phyloP scores from a whole-genome alignment of 2,329 filamentous ascomycete genomes.

The Beauveria sp. region DNA sequence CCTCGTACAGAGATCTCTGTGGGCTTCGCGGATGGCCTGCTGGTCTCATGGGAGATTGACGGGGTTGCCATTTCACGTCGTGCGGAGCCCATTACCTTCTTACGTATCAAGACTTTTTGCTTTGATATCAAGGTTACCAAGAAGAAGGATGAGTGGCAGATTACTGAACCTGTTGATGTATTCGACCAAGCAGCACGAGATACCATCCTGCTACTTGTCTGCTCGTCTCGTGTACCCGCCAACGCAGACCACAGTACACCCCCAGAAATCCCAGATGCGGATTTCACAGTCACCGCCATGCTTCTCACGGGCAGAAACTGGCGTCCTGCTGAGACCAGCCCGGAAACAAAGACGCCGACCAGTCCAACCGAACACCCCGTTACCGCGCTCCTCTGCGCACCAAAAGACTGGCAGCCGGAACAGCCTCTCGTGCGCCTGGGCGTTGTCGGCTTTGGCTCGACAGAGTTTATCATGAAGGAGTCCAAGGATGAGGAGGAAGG shows the following conservation, averaged over 20 bases:
- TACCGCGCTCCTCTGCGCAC: constrained; percentile 8
- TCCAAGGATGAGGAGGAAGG: constrained; percentile 12
- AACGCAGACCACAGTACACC: not conserved
- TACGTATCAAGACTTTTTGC: constrained; percentile 28
- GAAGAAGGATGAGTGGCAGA: not conserved
- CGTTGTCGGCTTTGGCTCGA: constrained; percentile 21
- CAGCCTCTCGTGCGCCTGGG: constrained; percentile 25
- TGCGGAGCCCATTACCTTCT: constrained; percentile 21
- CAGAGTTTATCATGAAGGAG: constrained; percentile 18
- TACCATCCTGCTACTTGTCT: not conserved
- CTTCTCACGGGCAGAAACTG: constrained; percentile 7
- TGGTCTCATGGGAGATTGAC: constrained; percentile 29
- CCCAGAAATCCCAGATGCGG: not conserved
- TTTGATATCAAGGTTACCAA: constrained; percentile 23
- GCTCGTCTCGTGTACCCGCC: not conserved
- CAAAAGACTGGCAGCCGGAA: constrained; percentile 18
- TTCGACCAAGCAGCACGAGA: constrained; percentile 1
- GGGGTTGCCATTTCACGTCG: constrained; percentile 24
- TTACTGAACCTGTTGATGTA: not conserved
- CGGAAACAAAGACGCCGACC: not conserved
- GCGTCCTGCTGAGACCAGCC: not conserved
- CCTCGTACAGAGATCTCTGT: constrained; percentile 27
- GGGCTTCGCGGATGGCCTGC: constrained; percentile 25
- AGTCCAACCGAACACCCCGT: not conserved
- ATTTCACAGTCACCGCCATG: constrained; percentile 1